Conservation (phyloP, 805 yeast species). For the Diddensiella santjacobensis region DNA sequence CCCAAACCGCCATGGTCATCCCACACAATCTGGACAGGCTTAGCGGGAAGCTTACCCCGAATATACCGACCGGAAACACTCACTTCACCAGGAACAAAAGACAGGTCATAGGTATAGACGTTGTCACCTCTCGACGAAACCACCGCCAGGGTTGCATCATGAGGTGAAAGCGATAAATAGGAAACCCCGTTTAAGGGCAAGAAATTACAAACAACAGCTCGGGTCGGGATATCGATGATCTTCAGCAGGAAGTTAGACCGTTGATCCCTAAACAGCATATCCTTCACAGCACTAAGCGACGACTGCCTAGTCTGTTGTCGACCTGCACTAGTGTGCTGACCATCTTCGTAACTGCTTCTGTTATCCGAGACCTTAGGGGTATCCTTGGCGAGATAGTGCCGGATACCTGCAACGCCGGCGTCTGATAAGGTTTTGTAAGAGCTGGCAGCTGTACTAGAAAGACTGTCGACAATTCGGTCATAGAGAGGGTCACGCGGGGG, state of each 20-base stretch:
- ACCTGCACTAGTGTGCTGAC: not conserved
- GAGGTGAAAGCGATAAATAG: conserved; percentile 55
- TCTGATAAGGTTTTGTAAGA: conserved; percentile 47
- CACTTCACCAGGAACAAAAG: conserved; percentile 48
- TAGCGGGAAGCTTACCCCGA: conserved; percentile 61
- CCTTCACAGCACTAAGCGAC: conserved; percentile 10
- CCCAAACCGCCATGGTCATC: conserved; percentile 45
- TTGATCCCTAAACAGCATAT: conserved; percentile 26
- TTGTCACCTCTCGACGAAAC: conserved; percentile 57
- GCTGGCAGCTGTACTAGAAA: conserved; percentile 52
- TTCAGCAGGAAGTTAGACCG: conserved; percentile 34
- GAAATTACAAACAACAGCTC: conserved; percentile 41
- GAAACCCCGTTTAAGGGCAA: conserved; percentile 63
- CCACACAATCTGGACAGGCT: conserved; percentile 53
- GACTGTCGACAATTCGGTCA: conserved; percentile 43
- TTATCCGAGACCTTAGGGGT: not conserved
- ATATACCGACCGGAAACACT: conserved; percentile 53
- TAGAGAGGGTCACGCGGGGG: conserved; percentile 47
- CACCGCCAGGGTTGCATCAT: conserved; percentile 53
- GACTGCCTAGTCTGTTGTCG: not conserved
- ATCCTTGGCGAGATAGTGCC: conserved; percentile 23
- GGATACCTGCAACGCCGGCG: conserved; percentile 44
- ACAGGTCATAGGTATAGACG: conserved; percentile 60
- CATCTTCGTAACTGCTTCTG: not conserved
- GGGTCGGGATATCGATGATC: conserved; percentile 45